phyloP scores from a whole-genome alignment of 2,329 filamentous ascomycete species.

The Dactylella cylindrospora region DNA sequence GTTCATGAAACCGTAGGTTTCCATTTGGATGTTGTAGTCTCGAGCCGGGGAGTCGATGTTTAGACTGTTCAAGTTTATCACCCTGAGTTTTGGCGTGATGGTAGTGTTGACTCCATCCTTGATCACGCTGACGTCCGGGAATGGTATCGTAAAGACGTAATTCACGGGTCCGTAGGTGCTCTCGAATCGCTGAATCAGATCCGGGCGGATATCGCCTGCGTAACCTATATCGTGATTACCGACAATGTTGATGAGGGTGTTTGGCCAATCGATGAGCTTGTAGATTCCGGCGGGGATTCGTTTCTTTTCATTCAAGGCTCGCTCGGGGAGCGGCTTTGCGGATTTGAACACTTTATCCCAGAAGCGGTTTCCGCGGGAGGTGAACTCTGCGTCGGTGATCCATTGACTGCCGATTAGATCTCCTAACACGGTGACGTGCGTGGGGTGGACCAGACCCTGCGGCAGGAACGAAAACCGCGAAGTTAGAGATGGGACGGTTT shows the following conservation, averaged over 20 bases:
- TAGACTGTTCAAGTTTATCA: constrained; percentile 88
- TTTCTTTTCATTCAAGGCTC: constrained; percentile 46
- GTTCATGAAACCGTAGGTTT: constrained; percentile 77
- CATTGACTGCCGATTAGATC: constrained; percentile 94
- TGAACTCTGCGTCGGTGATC: constrained; percentile 84
- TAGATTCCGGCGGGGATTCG: constrained; percentile 46
- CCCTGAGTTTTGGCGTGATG: constrained; percentile 66
- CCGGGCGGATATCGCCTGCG: constrained; percentile 80
- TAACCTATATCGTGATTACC: constrained; percentile 98
- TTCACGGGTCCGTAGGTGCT: constrained; percentile 81
- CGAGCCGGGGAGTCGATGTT: constrained; percentile 84
- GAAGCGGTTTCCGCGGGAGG: constrained; percentile 69
- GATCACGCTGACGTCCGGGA: constrained; percentile 55
- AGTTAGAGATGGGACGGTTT: constrained; percentile 28
- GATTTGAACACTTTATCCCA: constrained; percentile 79
- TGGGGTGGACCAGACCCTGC: constrained; percentile 80
- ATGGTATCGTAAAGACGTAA: constrained; percentile 79
- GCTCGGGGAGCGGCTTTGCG: constrained; percentile 64
- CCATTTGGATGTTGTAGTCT: constrained; percentile 66
- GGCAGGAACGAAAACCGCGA: constrained; percentile 25
- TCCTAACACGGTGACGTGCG: constrained; percentile 83
- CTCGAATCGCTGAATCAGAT: constrained; percentile 78
- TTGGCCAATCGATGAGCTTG: constrained; percentile 65
- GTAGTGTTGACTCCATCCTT: constrained; percentile 49
- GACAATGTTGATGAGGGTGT: constrained; percentile 79